These are phyloP conservation scores for Pseudonitzschia multiseries DNA, from an alignment of 108 stramenopile species.

Conservation along the genomic window DNA sequence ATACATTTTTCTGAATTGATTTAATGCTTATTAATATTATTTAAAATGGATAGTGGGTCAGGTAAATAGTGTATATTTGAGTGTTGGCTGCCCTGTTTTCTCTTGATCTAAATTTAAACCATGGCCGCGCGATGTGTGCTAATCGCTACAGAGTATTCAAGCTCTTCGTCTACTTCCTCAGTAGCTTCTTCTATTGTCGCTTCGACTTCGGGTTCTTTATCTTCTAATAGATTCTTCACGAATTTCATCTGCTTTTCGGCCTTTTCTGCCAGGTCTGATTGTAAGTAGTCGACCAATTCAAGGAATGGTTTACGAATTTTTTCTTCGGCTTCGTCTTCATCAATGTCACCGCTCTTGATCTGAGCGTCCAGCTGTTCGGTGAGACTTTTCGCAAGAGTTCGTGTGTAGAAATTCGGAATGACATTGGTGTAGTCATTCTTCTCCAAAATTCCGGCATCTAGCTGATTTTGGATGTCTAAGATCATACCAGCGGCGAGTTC, in stretches of 20 bases:
- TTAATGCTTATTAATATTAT: too few relatives aligned
- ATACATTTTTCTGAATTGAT: too few relatives aligned
- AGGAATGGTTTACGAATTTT: conserved; percentile 63
- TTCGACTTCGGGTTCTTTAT: conserved; percentile 19
- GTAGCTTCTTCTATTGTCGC: conserved; percentile 1
- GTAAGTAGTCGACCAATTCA: conserved; percentile 75
- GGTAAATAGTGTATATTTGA: too few relatives aligned
- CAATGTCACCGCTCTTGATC: conserved; percentile 72
- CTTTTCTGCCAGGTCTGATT: conserved; percentile 39
- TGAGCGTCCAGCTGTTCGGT: conserved; percentile 77
- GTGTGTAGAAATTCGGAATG: conserved; percentile 75
- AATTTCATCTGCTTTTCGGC: conserved; percentile 27
- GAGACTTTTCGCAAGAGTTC: conserved; percentile 59
- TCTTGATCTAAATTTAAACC: conserved; percentile 26
- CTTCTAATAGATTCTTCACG: conserved; percentile 12
- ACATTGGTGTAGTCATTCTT: conserved; percentile 62
- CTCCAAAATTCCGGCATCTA: conserved; percentile 43
- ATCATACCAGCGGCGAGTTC: conserved; percentile 76
- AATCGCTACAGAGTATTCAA: conserved; percentile 47
- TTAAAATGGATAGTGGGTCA: too few relatives aligned
- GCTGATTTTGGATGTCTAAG: conserved; percentile 59
- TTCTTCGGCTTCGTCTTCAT: conserved; percentile 70
- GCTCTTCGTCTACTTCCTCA: conserved; percentile 39
- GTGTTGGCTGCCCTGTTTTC: not conserved
- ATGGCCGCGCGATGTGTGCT: conserved; percentile 41